These are phyloP conservation scores for Biscogniauxia mediterranea DNA, from an alignment of 2,329 filamentous ascomycete genomes.

Conservation along the genomic window DNA sequence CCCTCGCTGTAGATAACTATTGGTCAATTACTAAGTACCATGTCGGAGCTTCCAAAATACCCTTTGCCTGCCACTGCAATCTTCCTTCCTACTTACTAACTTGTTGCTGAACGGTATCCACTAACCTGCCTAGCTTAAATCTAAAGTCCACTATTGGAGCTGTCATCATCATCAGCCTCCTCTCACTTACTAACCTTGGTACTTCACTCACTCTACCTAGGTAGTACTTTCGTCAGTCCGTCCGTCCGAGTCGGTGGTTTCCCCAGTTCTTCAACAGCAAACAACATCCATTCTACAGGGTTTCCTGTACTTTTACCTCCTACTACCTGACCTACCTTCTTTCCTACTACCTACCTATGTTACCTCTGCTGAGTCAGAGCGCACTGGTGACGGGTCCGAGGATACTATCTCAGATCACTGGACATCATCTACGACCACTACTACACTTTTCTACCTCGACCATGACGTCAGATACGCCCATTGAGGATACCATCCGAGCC, in stretches of 20 bases:
- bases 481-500: constrained; percentile 79
- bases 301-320: neutral
- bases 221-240: too few relatives aligned
- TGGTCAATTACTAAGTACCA: constrained; percentile 22
- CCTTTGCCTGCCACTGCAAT: neutral
- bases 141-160: neutral
- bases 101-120: neutral
- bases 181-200: too few relatives aligned
- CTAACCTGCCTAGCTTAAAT: neutral
- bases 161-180: too few relatives aligned
- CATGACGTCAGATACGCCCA: constrained; percentile 66
- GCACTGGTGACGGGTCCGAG: constrained; percentile 23
- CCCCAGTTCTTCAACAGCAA: too few relatives aligned
- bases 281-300: too few relatives aligned
- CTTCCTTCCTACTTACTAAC: neutral
- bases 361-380: constrained; percentile 46
- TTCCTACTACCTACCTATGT: constrained; percentile 35
- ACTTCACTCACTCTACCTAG: too few relatives aligned
- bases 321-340: too few relatives aligned
- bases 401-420: constrained; percentile 44
- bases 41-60: constrained; percentile 17
- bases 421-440: neutral
- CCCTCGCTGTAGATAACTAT: constrained; percentile 6
- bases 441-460: constrained; percentile 27
- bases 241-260: too few relatives aligned